Percentiles rank a stretch among this genome's conserved stretches.
Evolutionary conservation across 495 filamentous ascomycete species (phyloP).

Genomic region (Penicillium subrubescens): DNA sequence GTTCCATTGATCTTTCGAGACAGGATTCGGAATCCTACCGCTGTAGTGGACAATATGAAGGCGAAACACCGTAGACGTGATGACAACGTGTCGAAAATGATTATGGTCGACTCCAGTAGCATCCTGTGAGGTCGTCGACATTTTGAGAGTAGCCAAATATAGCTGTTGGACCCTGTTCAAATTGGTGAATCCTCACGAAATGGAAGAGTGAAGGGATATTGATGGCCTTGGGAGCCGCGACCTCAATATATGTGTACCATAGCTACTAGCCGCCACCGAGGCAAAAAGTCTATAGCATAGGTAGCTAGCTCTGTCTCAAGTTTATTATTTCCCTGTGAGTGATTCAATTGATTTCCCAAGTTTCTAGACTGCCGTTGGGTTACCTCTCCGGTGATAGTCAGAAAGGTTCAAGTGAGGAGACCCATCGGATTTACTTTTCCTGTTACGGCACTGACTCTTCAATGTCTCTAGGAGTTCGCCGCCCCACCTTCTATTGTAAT

Average conservation of each 20-base stretch:
- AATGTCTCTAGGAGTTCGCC: background rate
- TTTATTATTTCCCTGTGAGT: background rate
- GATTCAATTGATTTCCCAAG: background rate
- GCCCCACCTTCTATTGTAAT: background rate
- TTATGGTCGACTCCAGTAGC: constrained; percentile 20
- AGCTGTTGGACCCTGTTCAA: no score
- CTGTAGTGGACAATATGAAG: constrained; percentile 27
- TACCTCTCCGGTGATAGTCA: background rate
- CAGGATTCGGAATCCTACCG: constrained; percentile 26
- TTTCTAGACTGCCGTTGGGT: background rate
- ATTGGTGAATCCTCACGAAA: background rate
- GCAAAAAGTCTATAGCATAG: background rate
- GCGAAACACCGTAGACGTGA: constrained; percentile 29
- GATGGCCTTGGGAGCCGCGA: background rate
- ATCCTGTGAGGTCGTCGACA: constrained; percentile 13
- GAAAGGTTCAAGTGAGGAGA: background rate
- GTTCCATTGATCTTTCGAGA: constrained; percentile 26
- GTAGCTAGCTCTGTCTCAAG: constrained; percentile 5
- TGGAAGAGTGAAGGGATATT: background rate
- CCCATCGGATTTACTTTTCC: background rate
- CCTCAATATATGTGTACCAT: background rate
- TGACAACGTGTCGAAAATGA: constrained; percentile 30
- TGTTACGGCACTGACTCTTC: background rate
- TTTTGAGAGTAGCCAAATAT: background rate
- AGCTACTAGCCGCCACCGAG: background rate